A percentile compares a stretch with the other conserved stretches of the same genome.
Conservation (phyloP, 2,329 filamentous ascomycete genomes). For the Pseudogymnoascus sp. region DNA sequence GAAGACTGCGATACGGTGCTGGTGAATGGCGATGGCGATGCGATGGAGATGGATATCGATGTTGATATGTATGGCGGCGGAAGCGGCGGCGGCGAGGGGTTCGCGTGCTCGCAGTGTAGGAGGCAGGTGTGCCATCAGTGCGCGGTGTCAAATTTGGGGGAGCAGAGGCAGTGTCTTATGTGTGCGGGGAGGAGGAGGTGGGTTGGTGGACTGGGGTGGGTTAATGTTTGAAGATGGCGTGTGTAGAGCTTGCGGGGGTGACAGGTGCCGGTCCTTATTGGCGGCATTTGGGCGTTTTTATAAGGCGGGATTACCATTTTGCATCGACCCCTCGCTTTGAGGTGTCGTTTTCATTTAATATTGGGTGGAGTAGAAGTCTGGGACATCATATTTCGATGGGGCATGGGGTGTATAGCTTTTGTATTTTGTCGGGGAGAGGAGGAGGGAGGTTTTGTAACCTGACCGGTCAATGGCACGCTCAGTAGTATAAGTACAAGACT, state of each 20-base stretch:
- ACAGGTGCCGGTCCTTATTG: background rate
- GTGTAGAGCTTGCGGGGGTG: background rate
- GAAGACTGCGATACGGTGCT: constrained; percentile 44
- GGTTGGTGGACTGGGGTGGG: constrained; percentile 15
- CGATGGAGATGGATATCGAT: constrained; percentile 36
- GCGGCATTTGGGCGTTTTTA: background rate
- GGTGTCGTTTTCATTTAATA: background rate
- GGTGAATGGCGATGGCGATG: constrained; percentile 19
- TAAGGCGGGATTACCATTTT: background rate
- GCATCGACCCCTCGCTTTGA: background rate
- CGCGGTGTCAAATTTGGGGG: constrained; percentile 49
- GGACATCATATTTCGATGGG: background rate
- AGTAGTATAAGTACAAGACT: background rate
- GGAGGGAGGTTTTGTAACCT: background rate
- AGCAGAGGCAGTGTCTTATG: constrained; percentile 42
- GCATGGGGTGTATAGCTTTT: background rate
- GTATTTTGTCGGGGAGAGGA: background rate
- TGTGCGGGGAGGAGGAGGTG: constrained; percentile 37
- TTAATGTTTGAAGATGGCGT: constrained; percentile 5
- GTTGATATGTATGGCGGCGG: constrained; percentile 33
- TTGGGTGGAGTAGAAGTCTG: background rate
- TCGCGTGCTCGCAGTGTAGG: constrained; percentile 41
- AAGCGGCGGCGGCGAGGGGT: constrained; percentile 23
- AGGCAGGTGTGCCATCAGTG: constrained; percentile 52
- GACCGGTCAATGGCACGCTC: background rate